A percentile compares a stretch with the other conserved stretches of the same genome.
phyloP scores from a whole-genome alignment of 2,329 filamentous ascomycete species.

The Penicillium hesseltinei region DNA sequence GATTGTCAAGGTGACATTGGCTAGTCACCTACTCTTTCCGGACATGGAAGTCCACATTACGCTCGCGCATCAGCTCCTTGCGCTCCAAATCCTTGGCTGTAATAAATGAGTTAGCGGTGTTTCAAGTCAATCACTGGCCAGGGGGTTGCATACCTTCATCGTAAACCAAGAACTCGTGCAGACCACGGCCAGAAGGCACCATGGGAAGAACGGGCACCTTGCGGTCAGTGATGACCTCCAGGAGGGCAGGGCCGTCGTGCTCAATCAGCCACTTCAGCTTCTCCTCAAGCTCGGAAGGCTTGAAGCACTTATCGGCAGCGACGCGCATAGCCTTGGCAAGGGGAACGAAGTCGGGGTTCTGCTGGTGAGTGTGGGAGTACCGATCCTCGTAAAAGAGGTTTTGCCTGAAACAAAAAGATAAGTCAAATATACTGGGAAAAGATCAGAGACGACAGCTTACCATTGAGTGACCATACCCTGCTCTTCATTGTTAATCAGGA shows the following conservation, averaged over 20 bases:
- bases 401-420: slow-evolving; percentile 53
- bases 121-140: neutral
- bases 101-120: slow-evolving; percentile 11
- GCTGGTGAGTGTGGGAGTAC: slow-evolving; percentile 87
- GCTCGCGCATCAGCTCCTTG: slow-evolving; percentile 64
- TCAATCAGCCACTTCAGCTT: slow-evolving; percentile 86
- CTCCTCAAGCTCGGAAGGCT: slow-evolving; percentile 73
- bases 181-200: slow-evolving; percentile 81
- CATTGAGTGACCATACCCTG: slow-evolving; percentile 99
- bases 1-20: slow-evolving; percentile 23
- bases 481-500: slow-evolving; percentile 94
- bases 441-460: slow-evolving; percentile 2
- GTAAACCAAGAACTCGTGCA: slow-evolving; percentile 92
- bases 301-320: slow-evolving; percentile 67
- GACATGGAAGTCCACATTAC: slow-evolving; percentile 43
- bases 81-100: slow-evolving; percentile 67
- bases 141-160: slow-evolving; percentile 62
- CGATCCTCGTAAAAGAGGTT: slow-evolving; percentile 95
- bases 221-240: slow-evolving; percentile 87
- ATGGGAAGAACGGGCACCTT: slow-evolving; percentile 86
- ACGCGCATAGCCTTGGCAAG: slow-evolving; percentile 88
- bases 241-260: slow-evolving; percentile 82
- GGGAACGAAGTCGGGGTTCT: slow-evolving; percentile 95
- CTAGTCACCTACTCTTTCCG: slow-evolving; percentile 20
- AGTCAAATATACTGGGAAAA: neutral